Base-by-base conservation (phyloP, 164 flowering plant species). In the Umbilicus rupestris region DNA sequence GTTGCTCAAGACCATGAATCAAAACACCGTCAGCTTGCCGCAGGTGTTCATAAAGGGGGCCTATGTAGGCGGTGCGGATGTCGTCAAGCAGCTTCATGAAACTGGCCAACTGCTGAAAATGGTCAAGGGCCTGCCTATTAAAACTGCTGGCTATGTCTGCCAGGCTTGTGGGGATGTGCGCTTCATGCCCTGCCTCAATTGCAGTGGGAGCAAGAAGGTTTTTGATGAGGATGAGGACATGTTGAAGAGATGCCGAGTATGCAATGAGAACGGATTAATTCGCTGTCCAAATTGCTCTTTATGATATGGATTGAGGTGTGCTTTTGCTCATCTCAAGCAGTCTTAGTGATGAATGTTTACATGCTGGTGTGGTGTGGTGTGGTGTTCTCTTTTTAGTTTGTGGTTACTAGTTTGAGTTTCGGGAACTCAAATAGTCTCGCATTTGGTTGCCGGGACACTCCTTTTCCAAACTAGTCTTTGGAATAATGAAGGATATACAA, bases 181-280 rank as follows among this genome's bases (percentile, higher is more conserved):
- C 44, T 71, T 71, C 28, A 57, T 71, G 31, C 73, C 73, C 2
- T 71, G 73, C 29, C 0, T 33, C 19, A 66, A 28, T 66, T 71
- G 73, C 22, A 67, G 41, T 60, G 73, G 73, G 35, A 71, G 73
- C 42, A 57, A 69, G 55, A 71, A 66, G 66, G 47, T 71, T 26
- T 71, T 44, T 37, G 69, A 71, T 42, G 69, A 66, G 57, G 73
- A 71, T 5, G 69, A 71, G 29, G 69, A 66, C 8, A 12, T 66
- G 22, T 19, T 45, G 47, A 71, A 66, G 64, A 71, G 73, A 22
- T 71, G 73, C 42, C 52, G 39, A 29, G 47, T 41, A 17, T 71
- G 73, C 65, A 71, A 71, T 55, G 72, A 70, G 64, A 70, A 70
- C 62, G 72, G 72, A 64, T 57, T 70, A 57, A 57, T 70, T 16